These are phyloP conservation scores for Fusarium sp. DNA, from an alignment of 2,329 filamentous ascomycete genomes.

Conservation along the genomic window DNA sequence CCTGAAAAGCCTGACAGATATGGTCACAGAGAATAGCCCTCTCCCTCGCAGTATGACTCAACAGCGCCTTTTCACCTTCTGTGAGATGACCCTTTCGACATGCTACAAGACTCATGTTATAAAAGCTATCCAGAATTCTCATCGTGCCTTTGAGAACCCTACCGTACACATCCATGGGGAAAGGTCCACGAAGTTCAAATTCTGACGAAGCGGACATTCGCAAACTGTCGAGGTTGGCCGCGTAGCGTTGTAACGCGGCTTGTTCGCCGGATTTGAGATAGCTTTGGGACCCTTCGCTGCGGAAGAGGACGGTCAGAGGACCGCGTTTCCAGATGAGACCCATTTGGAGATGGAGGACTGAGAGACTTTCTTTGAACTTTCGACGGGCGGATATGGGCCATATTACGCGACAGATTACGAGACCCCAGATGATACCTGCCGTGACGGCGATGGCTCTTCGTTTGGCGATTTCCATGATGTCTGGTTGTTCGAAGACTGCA, in stretches of 20 bases:
- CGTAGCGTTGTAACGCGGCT: slow-evolving; percentile 45
- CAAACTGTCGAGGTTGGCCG: slow-evolving; percentile 77
- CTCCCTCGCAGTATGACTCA: slow-evolving; percentile 83
- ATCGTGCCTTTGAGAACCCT: slow-evolving; percentile 83
- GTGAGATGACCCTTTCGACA: slow-evolving; percentile 81
- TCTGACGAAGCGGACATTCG: slow-evolving; percentile 80
- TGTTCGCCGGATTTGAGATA: slow-evolving; percentile 61
- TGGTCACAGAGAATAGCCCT: slow-evolving; percentile 84
- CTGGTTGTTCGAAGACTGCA: slow-evolving; percentile 82
- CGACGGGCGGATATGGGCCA: slow-evolving; percentile 92
- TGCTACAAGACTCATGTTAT: slow-evolving; percentile 94
- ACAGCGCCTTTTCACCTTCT: slow-evolving; percentile 81
- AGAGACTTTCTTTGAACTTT: slow-evolving; percentile 89
- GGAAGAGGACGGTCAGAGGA: slow-evolving; percentile 79
- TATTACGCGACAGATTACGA: slow-evolving; percentile 87
- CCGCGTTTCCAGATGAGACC: slow-evolving; percentile 96
- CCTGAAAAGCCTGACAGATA: slow-evolving; percentile 87
- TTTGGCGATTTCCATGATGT: slow-evolving; percentile 87
- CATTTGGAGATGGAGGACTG: slow-evolving; percentile 91
- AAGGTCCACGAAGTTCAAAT: slow-evolving; percentile 88
- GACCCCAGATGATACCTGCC: slow-evolving; percentile 89
- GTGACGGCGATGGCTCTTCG: slow-evolving; percentile 92
- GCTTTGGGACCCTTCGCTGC: slow-evolving; percentile 73
- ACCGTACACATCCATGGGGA: slow-evolving; percentile 78
- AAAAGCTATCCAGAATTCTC: slow-evolving; percentile 89